Percentiles rank a stretch among this genome's conserved stretches.
These are phyloP conservation scores for Tulasnella sp. DNA, from an alignment of 768 basidiomycete species.

Conservation along the genomic window DNA sequence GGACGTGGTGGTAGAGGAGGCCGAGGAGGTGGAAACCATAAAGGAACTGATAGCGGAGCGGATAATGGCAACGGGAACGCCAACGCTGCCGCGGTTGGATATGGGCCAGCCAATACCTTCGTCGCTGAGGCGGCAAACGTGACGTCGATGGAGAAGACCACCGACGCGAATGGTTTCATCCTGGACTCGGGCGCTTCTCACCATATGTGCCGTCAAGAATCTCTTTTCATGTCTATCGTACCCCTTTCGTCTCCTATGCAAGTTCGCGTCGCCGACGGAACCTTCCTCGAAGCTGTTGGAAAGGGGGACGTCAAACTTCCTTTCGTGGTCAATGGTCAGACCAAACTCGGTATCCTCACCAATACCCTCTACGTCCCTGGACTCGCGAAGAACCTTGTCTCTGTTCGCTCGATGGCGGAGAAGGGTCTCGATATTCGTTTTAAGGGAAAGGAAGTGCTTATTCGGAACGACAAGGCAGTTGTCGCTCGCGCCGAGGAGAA, in stretches of 20 bases:
- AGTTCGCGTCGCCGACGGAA: not conserved
- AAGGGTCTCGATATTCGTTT: not conserved
- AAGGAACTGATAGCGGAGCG: not conserved
- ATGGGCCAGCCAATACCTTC: not conserved
- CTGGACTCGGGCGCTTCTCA: slow-evolving; percentile 18
- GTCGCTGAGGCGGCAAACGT: not conserved
- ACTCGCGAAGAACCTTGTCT: not conserved
- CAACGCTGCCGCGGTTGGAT: not conserved
- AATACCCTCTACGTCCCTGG: slow-evolving; percentile 8
- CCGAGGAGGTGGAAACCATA: not conserved
- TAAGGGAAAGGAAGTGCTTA: not conserved
- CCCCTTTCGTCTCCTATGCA: not conserved
- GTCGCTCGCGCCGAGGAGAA: not conserved
- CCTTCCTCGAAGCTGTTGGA: not conserved
- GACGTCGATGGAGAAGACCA: not conserved
- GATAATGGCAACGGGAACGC: not conserved
- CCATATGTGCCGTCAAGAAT: not conserved
- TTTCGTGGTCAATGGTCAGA: not conserved
- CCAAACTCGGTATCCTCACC: not conserved
- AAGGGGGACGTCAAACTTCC: not conserved
- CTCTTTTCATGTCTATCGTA: not conserved
- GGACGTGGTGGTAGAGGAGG: not conserved
- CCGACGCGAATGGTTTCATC: not conserved
- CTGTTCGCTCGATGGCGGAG: not conserved
- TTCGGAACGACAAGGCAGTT: not conserved